Evolutionary conservation across 768 basidiomycete species (phyloP).

Genomic region (Pleurotus pulmonarius): DNA sequence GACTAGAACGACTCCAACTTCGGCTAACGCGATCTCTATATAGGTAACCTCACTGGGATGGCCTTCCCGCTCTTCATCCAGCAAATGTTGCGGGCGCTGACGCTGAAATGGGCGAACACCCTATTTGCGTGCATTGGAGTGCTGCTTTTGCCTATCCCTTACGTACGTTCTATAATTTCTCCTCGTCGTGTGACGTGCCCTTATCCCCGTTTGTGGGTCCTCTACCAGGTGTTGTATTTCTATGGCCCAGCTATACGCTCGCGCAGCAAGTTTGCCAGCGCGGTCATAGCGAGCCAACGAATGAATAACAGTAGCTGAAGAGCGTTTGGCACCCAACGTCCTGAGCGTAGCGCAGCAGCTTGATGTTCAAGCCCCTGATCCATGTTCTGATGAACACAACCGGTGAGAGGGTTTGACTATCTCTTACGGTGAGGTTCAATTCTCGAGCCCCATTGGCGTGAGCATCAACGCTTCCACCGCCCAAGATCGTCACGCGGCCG

Average conservation of each 20-base stretch:
- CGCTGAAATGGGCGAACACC: conserved; percentile 59
- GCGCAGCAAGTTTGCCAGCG: conserved; percentile 37
- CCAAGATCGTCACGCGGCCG: too few relatives aligned
- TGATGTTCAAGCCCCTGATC: too few relatives aligned
- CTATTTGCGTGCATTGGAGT: conserved; percentile 50
- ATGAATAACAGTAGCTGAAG: too few relatives aligned
- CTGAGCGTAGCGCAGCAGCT: too few relatives aligned
- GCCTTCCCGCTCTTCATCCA: conserved; percentile 62
- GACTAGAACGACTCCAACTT: neutral
- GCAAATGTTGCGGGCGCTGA: conserved; percentile 53
- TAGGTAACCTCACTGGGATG: conserved; percentile 47
- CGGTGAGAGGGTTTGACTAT: too few relatives aligned
- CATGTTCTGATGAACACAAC: too few relatives aligned
- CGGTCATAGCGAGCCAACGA: conserved; percentile 17
- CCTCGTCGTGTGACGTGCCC: neutral
- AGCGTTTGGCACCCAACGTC: too few relatives aligned
- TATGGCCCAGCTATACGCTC: conserved; percentile 37
- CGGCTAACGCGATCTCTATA: neutral
- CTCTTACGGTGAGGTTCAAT: too few relatives aligned
- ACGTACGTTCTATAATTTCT: conserved; percentile 31
- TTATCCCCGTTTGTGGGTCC: neutral
- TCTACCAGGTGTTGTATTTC: conserved; percentile 36
- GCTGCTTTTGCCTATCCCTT: conserved; percentile 58
- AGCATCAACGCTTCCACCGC: too few relatives aligned
- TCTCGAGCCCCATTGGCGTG: too few relatives aligned